These are phyloP conservation scores for Pseudocercospora ulei DNA, from an alignment of 2,329 filamentous ascomycete genomes.

Conservation along the genomic window DNA sequence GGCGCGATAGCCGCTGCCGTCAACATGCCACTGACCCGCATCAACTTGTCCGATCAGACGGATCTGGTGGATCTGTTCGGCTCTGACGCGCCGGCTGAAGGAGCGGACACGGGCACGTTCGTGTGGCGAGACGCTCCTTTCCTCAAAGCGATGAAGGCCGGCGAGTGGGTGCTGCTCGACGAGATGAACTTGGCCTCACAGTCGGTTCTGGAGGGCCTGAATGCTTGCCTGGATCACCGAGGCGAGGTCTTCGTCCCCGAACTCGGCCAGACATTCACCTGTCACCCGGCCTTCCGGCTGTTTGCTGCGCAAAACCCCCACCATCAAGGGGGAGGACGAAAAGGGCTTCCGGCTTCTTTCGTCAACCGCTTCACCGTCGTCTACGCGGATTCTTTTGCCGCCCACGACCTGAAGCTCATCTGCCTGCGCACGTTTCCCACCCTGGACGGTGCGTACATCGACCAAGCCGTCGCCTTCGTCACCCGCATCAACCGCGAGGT, in stretches of 20 bases:
- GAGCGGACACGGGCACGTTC: conserved; percentile 81
- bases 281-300: conserved; percentile 80
- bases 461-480: conserved; percentile 68
- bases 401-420: conserved; percentile 72
- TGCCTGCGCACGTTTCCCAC: conserved; percentile 65
- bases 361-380: conserved; percentile 98
- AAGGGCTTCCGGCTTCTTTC: conserved; percentile 88
- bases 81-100: conserved; percentile 89
- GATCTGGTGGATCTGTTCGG: conserved; percentile 96
- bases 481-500: conserved; percentile 66
- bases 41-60: conserved; percentile 96
- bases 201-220: conserved; percentile 88
- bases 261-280: conserved; percentile 83
- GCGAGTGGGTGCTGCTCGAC: conserved; percentile 91
- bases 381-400: conserved; percentile 80
- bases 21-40: conserved; percentile 74
- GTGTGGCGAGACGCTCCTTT: conserved; percentile 95
- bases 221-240: conserved; percentile 91
- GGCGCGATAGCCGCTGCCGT: conserved; percentile 71
- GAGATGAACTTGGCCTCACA: conserved; percentile 99
- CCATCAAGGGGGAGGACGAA: conserved; percentile 89
- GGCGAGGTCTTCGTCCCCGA: conserved; percentile 94
- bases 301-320: conserved; percentile 98
- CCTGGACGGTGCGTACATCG: conserved; percentile 51
- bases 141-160: conserved; percentile 88